Evolutionary conservation across 768 basidiomycete genomes (phyloP).

Genomic region (Trametes sanguinea): DNA sequence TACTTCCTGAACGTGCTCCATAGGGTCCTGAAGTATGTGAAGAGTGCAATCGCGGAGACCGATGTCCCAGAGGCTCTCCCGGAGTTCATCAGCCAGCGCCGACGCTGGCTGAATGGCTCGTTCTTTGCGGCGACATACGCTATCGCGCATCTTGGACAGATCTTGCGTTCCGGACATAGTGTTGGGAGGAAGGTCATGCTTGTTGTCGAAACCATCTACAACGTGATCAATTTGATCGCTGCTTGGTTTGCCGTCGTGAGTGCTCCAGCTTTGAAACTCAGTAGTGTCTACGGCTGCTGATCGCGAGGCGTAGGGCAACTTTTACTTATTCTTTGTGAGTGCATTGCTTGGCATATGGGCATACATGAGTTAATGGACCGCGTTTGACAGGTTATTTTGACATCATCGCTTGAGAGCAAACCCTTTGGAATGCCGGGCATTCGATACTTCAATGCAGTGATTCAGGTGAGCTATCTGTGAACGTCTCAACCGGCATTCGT

Average conservation of each 20-base stretch:
- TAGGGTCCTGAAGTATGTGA: slow-evolving; percentile 97
- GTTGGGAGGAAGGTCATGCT: slow-evolving; percentile 69
- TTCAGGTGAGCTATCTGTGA: slow-evolving; percentile 53
- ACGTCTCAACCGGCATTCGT: not conserved
- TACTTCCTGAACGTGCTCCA: slow-evolving; percentile 17
- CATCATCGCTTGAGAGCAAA: slow-evolving; percentile 80
- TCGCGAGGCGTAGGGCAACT: slow-evolving; percentile 68
- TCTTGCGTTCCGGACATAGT: slow-evolving; percentile 81
- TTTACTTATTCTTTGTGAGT: slow-evolving; percentile 90
- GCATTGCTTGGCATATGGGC: not conserved
- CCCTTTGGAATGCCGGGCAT: slow-evolving; percentile 66
- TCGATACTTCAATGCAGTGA: slow-evolving; percentile 70
- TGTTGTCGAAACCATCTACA: slow-evolving; percentile 83
- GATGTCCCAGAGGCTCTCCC: slow-evolving; percentile 92
- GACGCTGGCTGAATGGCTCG: slow-evolving; percentile 89
- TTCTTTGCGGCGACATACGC: slow-evolving; percentile 96
- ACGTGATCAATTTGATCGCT: slow-evolving; percentile 83
- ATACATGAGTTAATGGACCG: slow-evolving; percentile 3
- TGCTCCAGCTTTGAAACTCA: slow-evolving; percentile 6
- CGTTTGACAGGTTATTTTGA: slow-evolving; percentile 69
- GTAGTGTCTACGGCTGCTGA: not conserved
- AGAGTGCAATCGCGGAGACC: slow-evolving; percentile 88
- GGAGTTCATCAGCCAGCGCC: slow-evolving; percentile 91
- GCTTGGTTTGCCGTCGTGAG: slow-evolving; percentile 92
- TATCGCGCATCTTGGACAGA: slow-evolving; percentile 82